phyloP scores from a whole-genome alignment of 2,329 filamentous ascomycete species.

The Phialemoniopsis sp. region DNA sequence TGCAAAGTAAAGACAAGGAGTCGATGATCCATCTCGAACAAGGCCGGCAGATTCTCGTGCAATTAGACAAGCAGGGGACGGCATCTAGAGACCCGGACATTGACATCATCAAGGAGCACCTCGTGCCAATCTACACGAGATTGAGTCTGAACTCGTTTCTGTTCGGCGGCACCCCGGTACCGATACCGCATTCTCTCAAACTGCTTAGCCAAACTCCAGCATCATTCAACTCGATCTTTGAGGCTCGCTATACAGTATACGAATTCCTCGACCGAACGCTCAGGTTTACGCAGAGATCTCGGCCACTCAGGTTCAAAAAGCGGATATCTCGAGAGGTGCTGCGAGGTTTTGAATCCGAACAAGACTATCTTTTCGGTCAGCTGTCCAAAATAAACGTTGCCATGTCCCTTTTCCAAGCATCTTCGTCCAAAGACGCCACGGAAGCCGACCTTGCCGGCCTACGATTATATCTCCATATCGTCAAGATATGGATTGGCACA shows the following conservation, averaged over 20 bases:
- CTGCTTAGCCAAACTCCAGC: constrained; percentile 21
- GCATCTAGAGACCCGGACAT: constrained; percentile 21
- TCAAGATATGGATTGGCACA: constrained; percentile 24
- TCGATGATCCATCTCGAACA: constrained; percentile 40
- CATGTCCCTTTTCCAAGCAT: constrained; percentile 20
- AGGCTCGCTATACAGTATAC: constrained; percentile 25
- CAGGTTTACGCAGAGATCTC: constrained; percentile 24
- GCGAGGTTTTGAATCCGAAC: constrained; percentile 19
- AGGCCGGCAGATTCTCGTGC: constrained; percentile 33
- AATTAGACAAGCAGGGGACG: constrained; percentile 18
- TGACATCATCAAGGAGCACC: constrained; percentile 30
- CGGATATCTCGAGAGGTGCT: constrained; percentile 15
- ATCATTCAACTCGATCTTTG: constrained; percentile 25
- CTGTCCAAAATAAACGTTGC: constrained; percentile 22
- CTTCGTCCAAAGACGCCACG: neutral
- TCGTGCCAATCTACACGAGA: constrained; percentile 38
- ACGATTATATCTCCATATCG: constrained; percentile 25
- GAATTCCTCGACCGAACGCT: constrained; percentile 34
- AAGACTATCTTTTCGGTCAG: constrained; percentile 25
- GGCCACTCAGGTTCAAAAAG: constrained; percentile 18
- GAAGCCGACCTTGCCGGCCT: constrained; percentile 18
- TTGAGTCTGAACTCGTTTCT: constrained; percentile 35
- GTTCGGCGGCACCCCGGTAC: constrained; percentile 29
- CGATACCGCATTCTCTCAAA: constrained; percentile 29
- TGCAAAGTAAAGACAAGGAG: constrained; percentile 42